Evolutionary conservation across 108 stramenopile species (phyloP), one percentile per base, ranked within the genome.

Genomic region (Nitzschia putrida): DNA sequence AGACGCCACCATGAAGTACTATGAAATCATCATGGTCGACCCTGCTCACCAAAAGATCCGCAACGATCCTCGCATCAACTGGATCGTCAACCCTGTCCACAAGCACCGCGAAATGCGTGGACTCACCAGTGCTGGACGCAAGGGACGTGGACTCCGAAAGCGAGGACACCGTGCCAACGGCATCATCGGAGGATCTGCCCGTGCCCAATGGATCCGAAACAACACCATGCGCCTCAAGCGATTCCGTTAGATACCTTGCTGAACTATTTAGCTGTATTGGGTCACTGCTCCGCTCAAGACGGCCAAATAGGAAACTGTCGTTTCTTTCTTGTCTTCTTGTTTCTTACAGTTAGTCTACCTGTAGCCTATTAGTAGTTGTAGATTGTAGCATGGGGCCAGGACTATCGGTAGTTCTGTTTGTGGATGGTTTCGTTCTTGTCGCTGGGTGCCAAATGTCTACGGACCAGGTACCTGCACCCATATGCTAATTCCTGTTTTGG

Each of bases 1-100:
- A 80, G 99, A 99, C 77, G 96, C 99, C 66, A 99, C 99, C 79
- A 98, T 96, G 97, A 99, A 99, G 82, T 99, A 99, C 85, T 99
- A 97, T 83, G 99, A 99, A 92, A 81, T 98, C 67, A 99, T 99
- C 86, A 60, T 96, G 53, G 97, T 98, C 76, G 99, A 99, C 85
- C 98, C 99, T 39, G 57, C 78, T 68, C 98, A 99, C 83, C 59
- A 63, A 55, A 95, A 91, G 79, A 97, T 99, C 89, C 94, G 98
- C 71, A 97, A 97, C 78, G 99, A 99, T 69, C 87, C 99, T 40
- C 96, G 97, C 77, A 97, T 98, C 84, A 97, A 99, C 85, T 99
- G 99, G 99, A 97, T 99, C 87, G 87, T 83, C 80, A 95, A 97
- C 84, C 95, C 98, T 55, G 95, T 96, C 60, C 97, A 98, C 93